phyloP scores from a whole-genome alignment of 2,329 filamentous ascomycete species.

The Penicillium sp. region DNA sequence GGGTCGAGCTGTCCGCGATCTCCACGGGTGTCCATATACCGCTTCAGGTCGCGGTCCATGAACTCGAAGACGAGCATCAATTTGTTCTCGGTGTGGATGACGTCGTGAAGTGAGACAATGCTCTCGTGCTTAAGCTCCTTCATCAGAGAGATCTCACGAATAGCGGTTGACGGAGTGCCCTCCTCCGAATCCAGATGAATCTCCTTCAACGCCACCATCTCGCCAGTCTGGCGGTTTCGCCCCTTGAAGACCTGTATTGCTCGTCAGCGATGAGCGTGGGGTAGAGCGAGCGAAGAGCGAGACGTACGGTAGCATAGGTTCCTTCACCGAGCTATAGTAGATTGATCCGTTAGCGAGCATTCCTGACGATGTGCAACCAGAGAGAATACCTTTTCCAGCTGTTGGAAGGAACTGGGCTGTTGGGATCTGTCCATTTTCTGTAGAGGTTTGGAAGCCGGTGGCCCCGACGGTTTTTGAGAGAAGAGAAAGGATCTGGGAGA shows the following conservation, averaged over 20 bases:
- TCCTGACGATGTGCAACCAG: not conserved
- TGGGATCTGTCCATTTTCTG: constrained; percentile 80
- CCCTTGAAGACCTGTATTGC: constrained; percentile 86
- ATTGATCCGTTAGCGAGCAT: constrained; percentile 30
- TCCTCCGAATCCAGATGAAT: constrained; percentile 99
- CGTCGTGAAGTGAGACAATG: constrained; percentile 95
- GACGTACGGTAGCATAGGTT: constrained; percentile 90
- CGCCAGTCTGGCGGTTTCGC: constrained; percentile 92
- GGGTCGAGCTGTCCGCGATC: constrained; percentile 88
- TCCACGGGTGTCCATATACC: constrained; percentile 95
- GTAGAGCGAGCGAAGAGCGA: constrained; percentile 8
- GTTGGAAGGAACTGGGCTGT: constrained; percentile 96
- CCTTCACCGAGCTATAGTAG: constrained; percentile 76
- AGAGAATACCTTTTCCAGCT: constrained; percentile 75
- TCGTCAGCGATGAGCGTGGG: constrained; percentile 20
- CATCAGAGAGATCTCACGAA: constrained; percentile 98
- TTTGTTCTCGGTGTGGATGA: constrained; percentile 99
- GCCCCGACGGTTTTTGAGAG: constrained; percentile 20
- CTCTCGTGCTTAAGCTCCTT: constrained; percentile 99
- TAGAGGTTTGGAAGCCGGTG: constrained; percentile 16
- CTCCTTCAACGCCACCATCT: constrained; percentile 95
- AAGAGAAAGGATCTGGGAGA: constrained; percentile 42
- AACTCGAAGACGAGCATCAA: constrained; percentile 99
- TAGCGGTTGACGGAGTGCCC: constrained; percentile 94
- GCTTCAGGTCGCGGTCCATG: constrained; percentile 98